These are phyloP conservation scores for Apostasia shenzhenica DNA, from an alignment of 106 monocot species.

Conservation along the genomic window DNA sequence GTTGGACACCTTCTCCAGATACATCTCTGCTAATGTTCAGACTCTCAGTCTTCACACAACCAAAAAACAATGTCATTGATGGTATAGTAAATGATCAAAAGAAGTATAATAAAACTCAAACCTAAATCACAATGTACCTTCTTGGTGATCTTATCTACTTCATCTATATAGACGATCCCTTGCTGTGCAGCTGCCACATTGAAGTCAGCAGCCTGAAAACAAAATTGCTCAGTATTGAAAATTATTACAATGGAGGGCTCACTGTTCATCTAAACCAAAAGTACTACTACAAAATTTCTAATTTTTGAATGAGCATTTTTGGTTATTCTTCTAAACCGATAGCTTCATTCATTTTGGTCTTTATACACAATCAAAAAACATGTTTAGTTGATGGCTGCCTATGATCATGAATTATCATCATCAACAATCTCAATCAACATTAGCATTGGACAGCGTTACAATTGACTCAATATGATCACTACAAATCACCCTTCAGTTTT, in stretches of 20 bases:
- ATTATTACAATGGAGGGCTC: background rate
- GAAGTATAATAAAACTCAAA: conserved; percentile 1
- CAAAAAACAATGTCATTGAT: background rate
- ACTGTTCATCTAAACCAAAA: no score
- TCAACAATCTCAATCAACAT: no score
- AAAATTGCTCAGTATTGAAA: background rate
- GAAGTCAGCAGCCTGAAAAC: conserved; percentile 54
- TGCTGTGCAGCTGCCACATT: conserved; percentile 65
- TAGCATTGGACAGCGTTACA: no score
- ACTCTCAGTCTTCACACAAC: conserved; percentile 45
- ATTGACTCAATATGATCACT: no score
- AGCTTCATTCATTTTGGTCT: no score
- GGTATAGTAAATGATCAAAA: background rate
- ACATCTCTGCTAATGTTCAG: conserved; percentile 76
- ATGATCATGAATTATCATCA: no score
- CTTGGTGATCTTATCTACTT: conserved; percentile 75
- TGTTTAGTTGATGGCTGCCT: no score
- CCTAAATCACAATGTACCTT: conserved; percentile 31
- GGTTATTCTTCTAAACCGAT: no score
- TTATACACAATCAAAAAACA: no score
- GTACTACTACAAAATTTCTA: no score
- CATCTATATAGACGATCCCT: conserved; percentile 69
- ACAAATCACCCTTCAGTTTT: no score
- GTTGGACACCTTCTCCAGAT: conserved; percentile 89
- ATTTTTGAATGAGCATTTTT: no score